Conservation (phyloP, 129 eudicot species). For the Ambrosia artemisiifolia region DNA sequence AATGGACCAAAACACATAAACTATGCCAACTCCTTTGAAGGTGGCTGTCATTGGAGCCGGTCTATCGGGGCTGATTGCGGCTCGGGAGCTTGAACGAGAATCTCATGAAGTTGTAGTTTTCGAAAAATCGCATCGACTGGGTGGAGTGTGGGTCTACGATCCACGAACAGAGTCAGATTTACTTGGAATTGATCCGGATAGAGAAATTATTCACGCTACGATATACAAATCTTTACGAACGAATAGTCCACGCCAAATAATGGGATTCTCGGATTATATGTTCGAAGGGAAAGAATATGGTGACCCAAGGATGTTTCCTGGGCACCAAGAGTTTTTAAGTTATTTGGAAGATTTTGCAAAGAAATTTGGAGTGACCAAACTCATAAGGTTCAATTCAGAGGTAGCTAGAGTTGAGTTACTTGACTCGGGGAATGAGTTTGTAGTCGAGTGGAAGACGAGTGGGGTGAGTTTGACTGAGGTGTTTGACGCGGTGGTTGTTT, state of each 20-base stretch:
- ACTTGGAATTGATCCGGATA: conserved; percentile 49
- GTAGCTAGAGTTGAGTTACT: conserved; percentile 47
- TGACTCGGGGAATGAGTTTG: conserved; percentile 33
- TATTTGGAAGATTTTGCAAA: conserved; percentile 54
- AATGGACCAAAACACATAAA: background rate
- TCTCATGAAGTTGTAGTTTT: conserved; percentile 59
- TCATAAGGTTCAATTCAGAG: conserved; percentile 45
- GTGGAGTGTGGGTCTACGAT: conserved; percentile 81
- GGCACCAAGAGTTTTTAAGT: conserved; percentile 70
- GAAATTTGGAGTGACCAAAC: conserved; percentile 36
- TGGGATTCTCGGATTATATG: conserved; percentile 71
- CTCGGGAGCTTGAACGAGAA: conserved; percentile 59
- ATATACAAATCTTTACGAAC: conserved; percentile 66
- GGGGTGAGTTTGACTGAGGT: conserved; percentile 28
- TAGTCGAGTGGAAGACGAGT: conserved; percentile 48
- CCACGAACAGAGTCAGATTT: conserved; percentile 63
- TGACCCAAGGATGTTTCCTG: conserved; percentile 55
- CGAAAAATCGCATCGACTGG: conserved; percentile 46
- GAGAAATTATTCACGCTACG: conserved; percentile 59
- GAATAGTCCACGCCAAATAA: conserved; percentile 54
- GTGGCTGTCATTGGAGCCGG: conserved; percentile 93
- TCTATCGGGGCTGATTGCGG: conserved; percentile 48
- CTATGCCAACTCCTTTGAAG: conserved; percentile 37
- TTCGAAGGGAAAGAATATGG: conserved; percentile 42
- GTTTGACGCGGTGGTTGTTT: conserved; percentile 73